Percentiles rank a stretch among this genome's conserved stretches.
These are phyloP conservation scores for Zangia roseola DNA, from an alignment of 768 basidiomycete genomes.

Conservation along the genomic window DNA sequence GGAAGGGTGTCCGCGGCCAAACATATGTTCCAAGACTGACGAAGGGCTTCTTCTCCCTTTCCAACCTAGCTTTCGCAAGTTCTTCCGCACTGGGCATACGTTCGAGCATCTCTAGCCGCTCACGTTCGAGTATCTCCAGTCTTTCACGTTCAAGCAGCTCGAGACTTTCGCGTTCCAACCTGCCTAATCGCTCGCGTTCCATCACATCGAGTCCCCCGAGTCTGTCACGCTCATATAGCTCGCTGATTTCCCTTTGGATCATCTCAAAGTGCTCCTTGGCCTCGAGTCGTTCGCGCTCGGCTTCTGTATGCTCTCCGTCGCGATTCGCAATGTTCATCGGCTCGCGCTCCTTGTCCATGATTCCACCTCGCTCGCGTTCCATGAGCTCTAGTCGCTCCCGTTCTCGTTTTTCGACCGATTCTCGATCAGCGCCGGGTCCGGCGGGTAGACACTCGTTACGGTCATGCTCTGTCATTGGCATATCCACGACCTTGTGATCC, in stretches of 20 bases:
- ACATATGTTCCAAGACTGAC: conserved; percentile 30
- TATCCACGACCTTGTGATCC: conserved; percentile 17
- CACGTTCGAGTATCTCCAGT: conserved; percentile 30
- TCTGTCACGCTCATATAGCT: conserved; percentile 31
- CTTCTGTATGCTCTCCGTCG: conserved; percentile 23
- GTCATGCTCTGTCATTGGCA: conserved; percentile 17
- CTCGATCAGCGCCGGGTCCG: conserved; percentile 23
- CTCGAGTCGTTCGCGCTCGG: conserved; percentile 27
- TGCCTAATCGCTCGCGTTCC: conserved; percentile 30
- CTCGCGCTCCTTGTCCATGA: conserved; percentile 20
- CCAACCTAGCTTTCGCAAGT: conserved; percentile 29
- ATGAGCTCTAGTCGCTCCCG: conserved; percentile 26
- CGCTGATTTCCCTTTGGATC: conserved; percentile 33
- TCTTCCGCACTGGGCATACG: conserved; percentile 34
- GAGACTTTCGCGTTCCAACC: conserved; percentile 29
- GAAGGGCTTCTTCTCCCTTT: conserved; percentile 29
- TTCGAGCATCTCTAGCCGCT: conserved; percentile 31
- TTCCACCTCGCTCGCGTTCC: conserved; percentile 20
- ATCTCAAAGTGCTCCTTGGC: conserved; percentile 28
- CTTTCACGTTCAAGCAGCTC: conserved; percentile 32
- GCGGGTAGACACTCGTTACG: conserved; percentile 19
- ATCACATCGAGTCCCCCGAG: conserved; percentile 25
- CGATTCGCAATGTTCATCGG: conserved; percentile 10
- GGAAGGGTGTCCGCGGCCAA: conserved; percentile 32
- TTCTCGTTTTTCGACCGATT: conserved; percentile 24